Conservation (phyloP, 495 filamentous ascomycete species). For the Parathielavia appendiculata region DNA sequence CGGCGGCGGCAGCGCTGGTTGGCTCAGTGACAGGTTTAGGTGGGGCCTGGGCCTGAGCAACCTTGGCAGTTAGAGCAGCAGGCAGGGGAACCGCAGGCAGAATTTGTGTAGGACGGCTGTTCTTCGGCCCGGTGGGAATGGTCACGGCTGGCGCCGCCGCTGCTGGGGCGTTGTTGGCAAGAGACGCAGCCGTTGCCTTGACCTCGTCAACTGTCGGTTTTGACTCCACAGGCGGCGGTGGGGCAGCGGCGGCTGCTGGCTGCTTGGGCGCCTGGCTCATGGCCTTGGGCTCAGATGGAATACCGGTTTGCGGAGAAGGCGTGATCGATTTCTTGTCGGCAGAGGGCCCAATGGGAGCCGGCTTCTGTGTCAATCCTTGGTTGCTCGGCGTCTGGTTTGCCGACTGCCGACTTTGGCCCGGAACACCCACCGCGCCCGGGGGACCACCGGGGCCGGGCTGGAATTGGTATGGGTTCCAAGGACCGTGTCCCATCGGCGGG, state of each 20-base stretch:
- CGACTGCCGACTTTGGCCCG: constrained; percentile 32
- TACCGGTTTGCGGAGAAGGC: constrained; percentile 29
- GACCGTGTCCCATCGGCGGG: constrained; percentile 55
- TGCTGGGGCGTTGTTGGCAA: constrained; percentile 34
- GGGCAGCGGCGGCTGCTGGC: constrained; percentile 36
- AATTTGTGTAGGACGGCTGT: constrained; percentile 42
- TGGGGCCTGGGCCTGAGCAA: constrained; percentile 28
- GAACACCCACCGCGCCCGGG: constrained; percentile 32
- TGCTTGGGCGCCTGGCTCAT: constrained; percentile 36
- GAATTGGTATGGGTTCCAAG: constrained; percentile 48
- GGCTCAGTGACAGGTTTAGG: constrained; percentile 36
- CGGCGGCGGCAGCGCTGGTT: constrained; percentile 28
- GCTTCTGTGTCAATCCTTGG: constrained; percentile 40
- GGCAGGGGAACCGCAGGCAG: constrained; percentile 59
- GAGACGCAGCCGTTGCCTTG: constrained; percentile 44
- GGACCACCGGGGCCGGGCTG: constrained; percentile 46
- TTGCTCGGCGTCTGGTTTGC: constrained; percentile 35
- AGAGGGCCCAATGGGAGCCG: constrained; percentile 51
- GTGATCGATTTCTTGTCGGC: constrained; percentile 44
- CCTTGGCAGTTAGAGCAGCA: constrained; percentile 56
- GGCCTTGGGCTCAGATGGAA: constrained; percentile 37
- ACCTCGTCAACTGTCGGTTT: constrained; percentile 58
- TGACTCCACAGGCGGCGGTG: constrained; percentile 60
- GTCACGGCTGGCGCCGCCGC: constrained; percentile 37
- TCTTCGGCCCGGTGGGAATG: constrained; percentile 60